These are phyloP conservation scores for Henningerozyma blattae DNA, from an alignment of 805 yeast species.

Conservation along the genomic window DNA sequence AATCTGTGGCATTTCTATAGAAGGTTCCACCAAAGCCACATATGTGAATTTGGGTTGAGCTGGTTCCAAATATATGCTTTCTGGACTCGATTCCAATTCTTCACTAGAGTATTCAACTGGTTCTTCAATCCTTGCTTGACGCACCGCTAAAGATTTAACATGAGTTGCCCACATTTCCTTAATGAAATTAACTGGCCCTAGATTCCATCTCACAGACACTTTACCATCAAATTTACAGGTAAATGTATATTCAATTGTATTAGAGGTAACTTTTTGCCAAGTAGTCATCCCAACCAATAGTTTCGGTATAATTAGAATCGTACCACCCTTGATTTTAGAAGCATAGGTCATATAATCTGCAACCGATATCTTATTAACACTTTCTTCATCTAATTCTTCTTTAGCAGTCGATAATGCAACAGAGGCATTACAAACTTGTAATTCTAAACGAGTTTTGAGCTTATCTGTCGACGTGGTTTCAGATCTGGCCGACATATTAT, in stretches of 20 bases:
- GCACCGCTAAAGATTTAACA: slow-evolving; percentile 54
- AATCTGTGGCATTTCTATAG: slow-evolving; percentile 79
- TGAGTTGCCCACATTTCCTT: slow-evolving; percentile 90
- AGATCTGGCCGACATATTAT: slow-evolving; percentile 39
- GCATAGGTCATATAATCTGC: slow-evolving; percentile 46
- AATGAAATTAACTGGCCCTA: slow-evolving; percentile 82
- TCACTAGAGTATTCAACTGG: slow-evolving; percentile 12
- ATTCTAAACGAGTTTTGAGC: slow-evolving; percentile 41
- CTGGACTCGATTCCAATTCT: slow-evolving; percentile 27
- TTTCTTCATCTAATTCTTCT: slow-evolving; percentile 37
- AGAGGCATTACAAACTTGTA: slow-evolving; percentile 49
- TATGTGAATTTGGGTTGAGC: slow-evolving; percentile 32
- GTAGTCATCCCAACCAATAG: slow-evolving; percentile 66
- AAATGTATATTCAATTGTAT: slow-evolving; percentile 53
- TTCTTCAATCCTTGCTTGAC: slow-evolving; percentile 24
- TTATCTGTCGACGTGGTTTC: slow-evolving; percentile 28
- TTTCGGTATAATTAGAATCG: slow-evolving; percentile 69
- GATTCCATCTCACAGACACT: slow-evolving; percentile 86
- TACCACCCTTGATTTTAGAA: slow-evolving; percentile 59
- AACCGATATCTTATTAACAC: slow-evolving; percentile 33
- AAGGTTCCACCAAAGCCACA: slow-evolving; percentile 57
- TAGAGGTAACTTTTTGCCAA: slow-evolving; percentile 41
- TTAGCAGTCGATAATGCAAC: slow-evolving; percentile 58
- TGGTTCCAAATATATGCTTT: slow-evolving; percentile 15
- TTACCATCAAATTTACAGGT: slow-evolving; percentile 75